These are phyloP conservation scores for Jackrogersella minutella DNA, from an alignment of 495 filamentous ascomycete species.

Conservation along the genomic window DNA sequence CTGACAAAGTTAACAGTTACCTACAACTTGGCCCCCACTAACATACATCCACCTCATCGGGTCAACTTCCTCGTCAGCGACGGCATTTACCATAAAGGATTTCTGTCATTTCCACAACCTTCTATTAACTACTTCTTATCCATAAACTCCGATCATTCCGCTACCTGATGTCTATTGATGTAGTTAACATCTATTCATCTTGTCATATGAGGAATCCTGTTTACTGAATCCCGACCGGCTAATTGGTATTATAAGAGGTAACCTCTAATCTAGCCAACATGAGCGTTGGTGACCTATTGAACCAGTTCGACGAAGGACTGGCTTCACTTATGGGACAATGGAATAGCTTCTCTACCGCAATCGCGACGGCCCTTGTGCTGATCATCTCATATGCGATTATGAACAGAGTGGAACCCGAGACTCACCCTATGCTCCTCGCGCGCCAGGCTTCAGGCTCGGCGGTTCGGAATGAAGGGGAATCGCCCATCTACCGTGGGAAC, in stretches of 20 bases:
- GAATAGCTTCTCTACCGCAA: slow-evolving; percentile 74
- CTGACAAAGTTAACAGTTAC: no score
- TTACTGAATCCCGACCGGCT: neutral
- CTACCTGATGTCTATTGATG: slow-evolving; percentile 14
- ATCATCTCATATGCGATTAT: slow-evolving; percentile 62
- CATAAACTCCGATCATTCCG: neutral
- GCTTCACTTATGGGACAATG: slow-evolving; percentile 75
- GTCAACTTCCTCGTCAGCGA: slow-evolving; percentile 9
- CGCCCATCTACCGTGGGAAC: slow-evolving; percentile 79
- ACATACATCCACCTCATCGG: slow-evolving; percentile 23
- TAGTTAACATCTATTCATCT: neutral
- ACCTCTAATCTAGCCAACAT: slow-evolving; percentile 48
- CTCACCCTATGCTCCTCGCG: slow-evolving; percentile 87
- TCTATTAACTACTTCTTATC: neutral
- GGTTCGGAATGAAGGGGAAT: slow-evolving; percentile 84
- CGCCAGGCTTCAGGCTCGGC: slow-evolving; percentile 80
- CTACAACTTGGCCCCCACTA: slow-evolving; percentile 7
- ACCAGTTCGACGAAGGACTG: slow-evolving; percentile 72
- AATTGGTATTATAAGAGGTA: slow-evolving; percentile 5
- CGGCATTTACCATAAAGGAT: slow-evolving; percentile 6
- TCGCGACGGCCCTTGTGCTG: slow-evolving; percentile 66
- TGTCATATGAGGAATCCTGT: slow-evolving; percentile 12
- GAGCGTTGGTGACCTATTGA: slow-evolving; percentile 61
- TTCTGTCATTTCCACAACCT: slow-evolving; percentile 5
- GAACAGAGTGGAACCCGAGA: slow-evolving; percentile 74